Evolutionary conservation across 306 rosid genomes (phyloP).

Genomic region (peach (Prunus persica)): DNA sequence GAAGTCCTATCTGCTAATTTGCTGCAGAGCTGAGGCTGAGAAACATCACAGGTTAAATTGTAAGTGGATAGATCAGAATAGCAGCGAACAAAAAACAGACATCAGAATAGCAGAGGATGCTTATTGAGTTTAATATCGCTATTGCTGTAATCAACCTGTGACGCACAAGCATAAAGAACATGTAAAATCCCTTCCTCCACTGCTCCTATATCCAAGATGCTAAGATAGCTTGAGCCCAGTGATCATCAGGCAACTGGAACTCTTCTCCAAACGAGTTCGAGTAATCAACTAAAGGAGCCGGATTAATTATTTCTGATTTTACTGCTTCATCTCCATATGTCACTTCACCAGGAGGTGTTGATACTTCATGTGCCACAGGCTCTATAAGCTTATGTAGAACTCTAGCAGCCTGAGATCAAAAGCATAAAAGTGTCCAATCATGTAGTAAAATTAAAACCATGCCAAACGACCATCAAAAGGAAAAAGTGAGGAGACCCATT

Average conservation of each 20-base stretch:
- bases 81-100: conserved; percentile 5
- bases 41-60: conserved; percentile 14
- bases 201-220: conserved; percentile 69
- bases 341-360: conserved; percentile 47
- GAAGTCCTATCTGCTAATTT: conserved; percentile 77
- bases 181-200: conserved; percentile 92
- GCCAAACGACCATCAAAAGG: conserved; percentile 15
- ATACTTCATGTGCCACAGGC: conserved; percentile 54
- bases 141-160: conserved; percentile 64
- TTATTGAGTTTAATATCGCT: conserved; percentile 22
- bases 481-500: conserved; percentile 9
- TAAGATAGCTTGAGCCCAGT: conserved; percentile 74
- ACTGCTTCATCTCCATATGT: conserved; percentile 49
- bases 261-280: conserved; percentile 85
- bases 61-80: conserved; percentile 15
- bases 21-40: conserved; percentile 85
- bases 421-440: conserved; percentile 18
- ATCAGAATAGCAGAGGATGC: conserved; percentile 17
- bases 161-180: conserved; percentile 83
- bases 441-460: conserved; percentile 15
- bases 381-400: conserved; percentile 66
- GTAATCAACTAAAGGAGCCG: conserved; percentile 57
- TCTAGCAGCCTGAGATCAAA: conserved; percentile 69
- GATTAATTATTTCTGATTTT: conserved; percentile 45
- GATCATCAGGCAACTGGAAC: conserved; percentile 64